phyloP scores from a whole-genome alignment of 176 grass and related monocot genomes.

The Bonia amplexicaulis region DNA sequence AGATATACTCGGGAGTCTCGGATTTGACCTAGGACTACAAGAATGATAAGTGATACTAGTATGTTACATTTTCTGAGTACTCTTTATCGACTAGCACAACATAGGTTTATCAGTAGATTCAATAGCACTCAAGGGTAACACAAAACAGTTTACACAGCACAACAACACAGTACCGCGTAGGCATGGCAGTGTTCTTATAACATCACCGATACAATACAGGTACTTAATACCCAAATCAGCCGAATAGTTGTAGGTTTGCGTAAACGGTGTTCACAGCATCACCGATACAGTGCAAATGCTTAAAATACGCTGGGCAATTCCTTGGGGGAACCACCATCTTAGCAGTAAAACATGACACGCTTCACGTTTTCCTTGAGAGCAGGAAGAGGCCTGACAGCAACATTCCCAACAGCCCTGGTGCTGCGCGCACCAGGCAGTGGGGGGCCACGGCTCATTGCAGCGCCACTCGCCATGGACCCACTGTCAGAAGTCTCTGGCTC shows the following conservation, averaged over 20 bases:
- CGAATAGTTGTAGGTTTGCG: background rate
- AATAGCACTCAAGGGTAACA: background rate
- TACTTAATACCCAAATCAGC: background rate
- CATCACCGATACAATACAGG: background rate
- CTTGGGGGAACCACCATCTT: slow-evolving; percentile 8
- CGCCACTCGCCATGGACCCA: slow-evolving; percentile 64
- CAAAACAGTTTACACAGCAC: background rate
- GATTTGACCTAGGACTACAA: no score
- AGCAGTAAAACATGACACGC: slow-evolving; percentile 93
- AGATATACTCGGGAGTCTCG: no score
- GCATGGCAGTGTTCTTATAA: background rate
- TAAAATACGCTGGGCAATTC: background rate
- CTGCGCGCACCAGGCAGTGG: slow-evolving; percentile 37
- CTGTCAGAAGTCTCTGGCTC: slow-evolving; percentile 84
- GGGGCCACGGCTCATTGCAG: slow-evolving; percentile 42
- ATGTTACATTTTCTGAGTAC: no score
- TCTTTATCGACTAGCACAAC: no score
- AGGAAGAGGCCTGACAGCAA: slow-evolving; percentile 82
- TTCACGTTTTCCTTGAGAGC: slow-evolving; percentile 90
- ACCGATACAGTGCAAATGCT: background rate
- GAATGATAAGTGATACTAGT: no score
- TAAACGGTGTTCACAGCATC: background rate
- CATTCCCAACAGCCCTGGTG: slow-evolving; percentile 49
- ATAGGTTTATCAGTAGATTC: background rate
- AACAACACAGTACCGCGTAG: background rate